These are phyloP conservation scores for Spinacia oleracea DNA, from an alignment of 179 eudicot genomes.

Conservation along the genomic window DNA sequence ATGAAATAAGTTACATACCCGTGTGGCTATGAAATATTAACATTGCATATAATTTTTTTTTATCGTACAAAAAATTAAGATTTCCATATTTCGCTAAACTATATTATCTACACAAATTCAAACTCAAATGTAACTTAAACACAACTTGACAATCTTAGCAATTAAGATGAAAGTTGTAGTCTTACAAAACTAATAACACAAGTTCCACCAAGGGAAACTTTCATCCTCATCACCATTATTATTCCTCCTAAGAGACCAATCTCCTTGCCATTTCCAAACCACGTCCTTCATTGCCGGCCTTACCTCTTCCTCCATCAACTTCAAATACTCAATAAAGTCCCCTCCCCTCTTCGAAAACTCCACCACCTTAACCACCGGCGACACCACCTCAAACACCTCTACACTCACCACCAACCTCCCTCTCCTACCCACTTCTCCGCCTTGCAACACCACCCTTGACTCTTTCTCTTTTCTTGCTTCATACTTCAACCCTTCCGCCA, in stretches of 20 bases:
- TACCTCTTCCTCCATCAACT: constrained; percentile 37
- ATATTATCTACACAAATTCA: background rate
- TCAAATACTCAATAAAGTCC: constrained; percentile 35
- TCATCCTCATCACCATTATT: constrained; percentile 23
- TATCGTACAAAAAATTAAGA: background rate
- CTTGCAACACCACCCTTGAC: constrained; percentile 26
- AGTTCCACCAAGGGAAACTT: constrained; percentile 5
- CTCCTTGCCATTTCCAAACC: constrained; percentile 46
- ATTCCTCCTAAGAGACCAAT: constrained; percentile 21
- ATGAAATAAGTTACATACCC: too few relatives aligned
- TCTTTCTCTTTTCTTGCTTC: constrained; percentile 27
- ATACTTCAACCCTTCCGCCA: constrained; percentile 21
- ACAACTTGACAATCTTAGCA: too few relatives aligned
- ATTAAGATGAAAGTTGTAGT: background rate
- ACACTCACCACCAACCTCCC: constrained; percentile 35
- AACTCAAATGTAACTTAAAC: background rate
- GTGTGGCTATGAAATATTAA: too few relatives aligned
- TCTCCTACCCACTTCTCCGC: constrained; percentile 24
- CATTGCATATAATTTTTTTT: too few relatives aligned
- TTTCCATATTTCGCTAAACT: background rate
- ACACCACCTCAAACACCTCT: constrained; percentile 26
- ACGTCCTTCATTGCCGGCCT: constrained; percentile 39
- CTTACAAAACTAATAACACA: background rate
- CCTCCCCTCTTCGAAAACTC: constrained; percentile 34
- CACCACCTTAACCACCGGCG: constrained; percentile 29